A percentile compares a stretch with the other conserved stretches of the same genome.
phyloP scores from a whole-genome alignment of 345 rosid genomes.

The Trapa bicornis region DNA sequence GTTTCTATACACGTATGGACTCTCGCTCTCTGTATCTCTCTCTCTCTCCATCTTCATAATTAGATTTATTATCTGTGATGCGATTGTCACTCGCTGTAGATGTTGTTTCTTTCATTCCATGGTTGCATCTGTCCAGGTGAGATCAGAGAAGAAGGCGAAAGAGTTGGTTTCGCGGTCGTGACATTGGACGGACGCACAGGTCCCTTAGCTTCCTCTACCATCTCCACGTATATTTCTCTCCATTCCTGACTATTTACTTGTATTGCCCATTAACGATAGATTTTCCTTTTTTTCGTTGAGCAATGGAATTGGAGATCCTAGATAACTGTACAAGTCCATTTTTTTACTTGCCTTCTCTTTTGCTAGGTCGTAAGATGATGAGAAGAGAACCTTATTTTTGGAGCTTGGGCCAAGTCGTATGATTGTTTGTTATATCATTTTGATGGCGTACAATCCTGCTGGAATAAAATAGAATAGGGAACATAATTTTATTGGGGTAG shows the following conservation, averaged over 20 bases:
- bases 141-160: conserved; percentile 37
- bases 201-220: conserved; percentile 39
- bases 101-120: neutral
- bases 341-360: neutral
- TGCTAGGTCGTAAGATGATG: neutral
- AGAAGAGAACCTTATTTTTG: neutral
- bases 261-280: neutral
- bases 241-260: neutral
- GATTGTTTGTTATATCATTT: neutral
- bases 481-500: neutral
- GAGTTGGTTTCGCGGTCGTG: conserved; percentile 57
- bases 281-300: neutral
- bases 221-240: conserved; percentile 29
- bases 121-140: conserved; percentile 20
- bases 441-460: neutral
- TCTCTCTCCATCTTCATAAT: too few relatives aligned
- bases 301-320: neutral
- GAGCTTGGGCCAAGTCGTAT: neutral
- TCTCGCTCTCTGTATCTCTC: neutral
- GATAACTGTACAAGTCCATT: neutral
- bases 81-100: neutral
- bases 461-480: neutral
- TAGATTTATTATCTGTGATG: too few relatives aligned
- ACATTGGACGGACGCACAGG: conserved; percentile 47
- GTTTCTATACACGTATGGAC: conserved; percentile 45